phyloP scores from a whole-genome alignment of 306 rosid species.

The Acacia acuminata region DNA sequence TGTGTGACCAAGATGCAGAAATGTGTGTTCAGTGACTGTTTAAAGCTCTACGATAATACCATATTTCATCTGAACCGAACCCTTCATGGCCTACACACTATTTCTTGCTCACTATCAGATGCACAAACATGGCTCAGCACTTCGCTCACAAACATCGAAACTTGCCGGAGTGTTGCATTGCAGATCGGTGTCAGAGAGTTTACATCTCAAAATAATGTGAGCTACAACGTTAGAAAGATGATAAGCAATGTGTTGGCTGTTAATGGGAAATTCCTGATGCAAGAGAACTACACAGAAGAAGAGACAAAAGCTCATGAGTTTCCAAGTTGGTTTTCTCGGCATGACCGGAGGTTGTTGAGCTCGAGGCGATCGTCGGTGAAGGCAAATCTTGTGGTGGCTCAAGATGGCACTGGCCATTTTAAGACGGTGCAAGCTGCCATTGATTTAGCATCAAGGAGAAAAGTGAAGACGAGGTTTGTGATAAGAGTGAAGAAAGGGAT shows the following conservation, averaged over 20 bases:
- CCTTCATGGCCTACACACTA: constrained; percentile 32
- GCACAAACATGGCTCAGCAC: constrained; percentile 95
- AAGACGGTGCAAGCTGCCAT: no score
- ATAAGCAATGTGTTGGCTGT: constrained; percentile 73
- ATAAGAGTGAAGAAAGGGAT: constrained; percentile 72
- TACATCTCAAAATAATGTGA: constrained; percentile 23
- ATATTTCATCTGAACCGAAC: constrained; percentile 67
- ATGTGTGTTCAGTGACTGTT: constrained; percentile 58
- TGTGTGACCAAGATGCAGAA: constrained; percentile 35
- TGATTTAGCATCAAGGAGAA: no score
- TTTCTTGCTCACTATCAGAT: constrained; percentile 43
- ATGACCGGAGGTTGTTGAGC: constrained; percentile 55
- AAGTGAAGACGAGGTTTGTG: constrained; percentile 42
- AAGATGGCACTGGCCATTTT: constrained; percentile 70
- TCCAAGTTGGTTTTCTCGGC: constrained; percentile 61
- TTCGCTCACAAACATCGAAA: constrained; percentile 68
- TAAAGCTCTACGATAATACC: constrained; percentile 63
- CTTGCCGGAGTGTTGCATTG: constrained; percentile 50
- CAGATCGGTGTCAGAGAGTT: constrained; percentile 48
- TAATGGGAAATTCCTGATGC: constrained; percentile 41
- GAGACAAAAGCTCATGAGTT: background rate
- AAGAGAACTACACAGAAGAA: background rate
- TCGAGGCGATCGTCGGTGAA: constrained; percentile 3
- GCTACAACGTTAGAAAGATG: constrained; percentile 25
- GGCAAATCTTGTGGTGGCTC: constrained; percentile 69